Percentiles rank a stretch among this genome's conserved stretches.
These are phyloP conservation scores for Lupinus albus DNA, from an alignment of 306 rosid genomes.

Conservation along the genomic window DNA sequence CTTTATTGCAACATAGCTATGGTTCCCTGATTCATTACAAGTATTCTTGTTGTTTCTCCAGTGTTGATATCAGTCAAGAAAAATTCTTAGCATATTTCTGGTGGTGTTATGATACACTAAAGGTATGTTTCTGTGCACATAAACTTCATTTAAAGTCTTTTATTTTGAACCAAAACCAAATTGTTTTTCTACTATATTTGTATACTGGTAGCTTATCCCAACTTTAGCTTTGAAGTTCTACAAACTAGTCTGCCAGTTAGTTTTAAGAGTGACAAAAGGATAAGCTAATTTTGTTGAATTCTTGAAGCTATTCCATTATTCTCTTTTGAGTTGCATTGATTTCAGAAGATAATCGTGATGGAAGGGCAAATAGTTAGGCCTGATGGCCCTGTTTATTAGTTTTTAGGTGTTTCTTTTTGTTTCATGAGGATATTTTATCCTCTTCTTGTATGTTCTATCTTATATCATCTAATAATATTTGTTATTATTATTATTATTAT, in stretches of 20 bases:
- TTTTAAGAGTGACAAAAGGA: not conserved
- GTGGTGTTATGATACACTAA: slow-evolving; percentile 85
- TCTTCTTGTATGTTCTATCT: too few species aligned
- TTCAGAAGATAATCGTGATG: slow-evolving; percentile 33
- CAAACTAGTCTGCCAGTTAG: slow-evolving; percentile 7
- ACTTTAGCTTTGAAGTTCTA: slow-evolving; percentile 19
- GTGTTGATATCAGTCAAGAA: slow-evolving; percentile 67
- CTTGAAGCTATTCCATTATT: slow-evolving; percentile 3
- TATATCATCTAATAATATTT: too few species aligned
- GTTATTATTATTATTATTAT: too few species aligned
- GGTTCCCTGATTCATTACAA: slow-evolving; percentile 27
- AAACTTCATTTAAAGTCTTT: slow-evolving; percentile 16
- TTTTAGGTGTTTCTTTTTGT: too few species aligned
- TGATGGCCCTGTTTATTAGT: too few species aligned
- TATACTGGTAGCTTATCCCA: not conserved
- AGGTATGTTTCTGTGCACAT: slow-evolving; percentile 47
- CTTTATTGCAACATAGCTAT: slow-evolving; percentile 32
- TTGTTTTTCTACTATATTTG: not conserved
- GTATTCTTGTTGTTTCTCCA: slow-evolving; percentile 48
- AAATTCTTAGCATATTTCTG: slow-evolving; percentile 80
- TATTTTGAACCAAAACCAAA: slow-evolving; percentile 10
- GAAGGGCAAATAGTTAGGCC: slow-evolving; percentile 3
- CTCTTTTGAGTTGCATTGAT: slow-evolving; percentile 18
- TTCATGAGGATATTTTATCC: too few species aligned
- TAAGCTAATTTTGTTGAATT: slow-evolving; percentile 25